These are phyloP conservation scores for Tetrahymena malaccensis DNA, from an alignment of 73 alveolate genomes.

Conservation along the genomic window DNA sequence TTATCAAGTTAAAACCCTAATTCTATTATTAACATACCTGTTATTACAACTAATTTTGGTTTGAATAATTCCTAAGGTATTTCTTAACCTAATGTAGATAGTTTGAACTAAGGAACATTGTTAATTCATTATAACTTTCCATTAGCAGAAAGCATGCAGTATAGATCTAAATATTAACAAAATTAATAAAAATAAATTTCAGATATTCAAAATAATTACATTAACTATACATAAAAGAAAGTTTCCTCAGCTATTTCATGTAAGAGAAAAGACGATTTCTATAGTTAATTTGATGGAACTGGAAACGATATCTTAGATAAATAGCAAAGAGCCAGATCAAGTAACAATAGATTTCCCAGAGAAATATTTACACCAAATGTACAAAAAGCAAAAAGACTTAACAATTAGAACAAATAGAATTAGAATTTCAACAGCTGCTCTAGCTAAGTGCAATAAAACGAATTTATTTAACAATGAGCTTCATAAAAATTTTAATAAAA, in stretches of 20 bases:
- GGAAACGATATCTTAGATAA: background rate
- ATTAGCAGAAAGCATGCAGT: background rate
- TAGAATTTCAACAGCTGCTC: background rate
- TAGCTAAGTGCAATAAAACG: background rate
- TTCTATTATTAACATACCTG: background rate
- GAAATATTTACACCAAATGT: background rate
- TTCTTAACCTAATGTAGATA: background rate
- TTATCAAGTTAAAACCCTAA: background rate
- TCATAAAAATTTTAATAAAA: background rate
- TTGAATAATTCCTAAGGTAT: background rate
- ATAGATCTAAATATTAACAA: background rate
- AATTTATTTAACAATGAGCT: background rate
- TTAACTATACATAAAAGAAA: background rate
- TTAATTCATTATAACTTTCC: background rate
- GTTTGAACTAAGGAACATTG: background rate
- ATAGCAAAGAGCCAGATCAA: background rate
- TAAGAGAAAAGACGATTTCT: background rate
- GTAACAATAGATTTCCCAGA: background rate
- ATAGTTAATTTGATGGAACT: background rate
- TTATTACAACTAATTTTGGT: background rate
- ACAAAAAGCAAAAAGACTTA: background rate
- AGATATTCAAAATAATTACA: background rate
- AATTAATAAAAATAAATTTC: background rate
- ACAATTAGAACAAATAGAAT: background rate
- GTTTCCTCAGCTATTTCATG: background rate